A percentile compares a stretch with the other conserved stretches of the same genome.
These are phyloP conservation scores for Pyrenopolyporus hunteri DNA, from an alignment of 495 filamentous ascomycete genomes.

Conservation along the genomic window DNA sequence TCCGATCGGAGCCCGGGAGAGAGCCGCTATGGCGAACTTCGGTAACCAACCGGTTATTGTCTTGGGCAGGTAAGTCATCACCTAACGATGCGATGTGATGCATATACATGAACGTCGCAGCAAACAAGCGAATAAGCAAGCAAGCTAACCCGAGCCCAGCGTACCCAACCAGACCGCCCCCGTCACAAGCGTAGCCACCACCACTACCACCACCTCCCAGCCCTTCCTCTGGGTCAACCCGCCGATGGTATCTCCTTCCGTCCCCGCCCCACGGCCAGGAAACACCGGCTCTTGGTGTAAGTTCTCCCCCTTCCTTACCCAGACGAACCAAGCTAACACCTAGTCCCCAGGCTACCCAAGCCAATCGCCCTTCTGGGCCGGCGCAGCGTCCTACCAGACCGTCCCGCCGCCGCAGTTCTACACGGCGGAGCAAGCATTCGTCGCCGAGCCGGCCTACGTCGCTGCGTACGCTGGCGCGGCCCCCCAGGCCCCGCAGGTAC, in stretches of 20 bases:
- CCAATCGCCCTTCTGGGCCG: conserved; percentile 30
- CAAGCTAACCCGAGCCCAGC: conserved; percentile 6
- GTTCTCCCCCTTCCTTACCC: background rate
- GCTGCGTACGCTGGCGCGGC: background rate
- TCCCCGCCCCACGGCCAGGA: conserved; percentile 8
- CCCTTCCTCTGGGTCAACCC: conserved; percentile 31
- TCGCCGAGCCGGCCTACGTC: conserved; percentile 14
- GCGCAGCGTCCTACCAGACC: background rate
- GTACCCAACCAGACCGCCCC: background rate
- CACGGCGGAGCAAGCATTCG: conserved; percentile 9
- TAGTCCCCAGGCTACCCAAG: conserved; percentile 20
- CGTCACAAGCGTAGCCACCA: background rate
- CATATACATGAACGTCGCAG: background rate
- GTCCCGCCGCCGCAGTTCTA: conserved; percentile 18
- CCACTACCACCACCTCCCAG: background rate
- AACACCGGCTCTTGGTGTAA: conserved; percentile 30
- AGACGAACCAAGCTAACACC: background rate
- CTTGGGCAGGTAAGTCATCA: conserved; percentile 12
- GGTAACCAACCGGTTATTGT: background rate
- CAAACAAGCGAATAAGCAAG: no score
- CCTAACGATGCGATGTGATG: background rate
- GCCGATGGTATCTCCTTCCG: conserved; percentile 21
- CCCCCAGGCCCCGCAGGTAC: conserved; percentile 10
- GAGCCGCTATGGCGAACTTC: conserved; percentile 9
- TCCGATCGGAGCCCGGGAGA: conserved; percentile 14